Percentiles rank a stretch among this genome's conserved stretches.
Evolutionary conservation across 192 early-diverging fungal species (phyloP).

Genomic region (Backusella tarrabulga): DNA sequence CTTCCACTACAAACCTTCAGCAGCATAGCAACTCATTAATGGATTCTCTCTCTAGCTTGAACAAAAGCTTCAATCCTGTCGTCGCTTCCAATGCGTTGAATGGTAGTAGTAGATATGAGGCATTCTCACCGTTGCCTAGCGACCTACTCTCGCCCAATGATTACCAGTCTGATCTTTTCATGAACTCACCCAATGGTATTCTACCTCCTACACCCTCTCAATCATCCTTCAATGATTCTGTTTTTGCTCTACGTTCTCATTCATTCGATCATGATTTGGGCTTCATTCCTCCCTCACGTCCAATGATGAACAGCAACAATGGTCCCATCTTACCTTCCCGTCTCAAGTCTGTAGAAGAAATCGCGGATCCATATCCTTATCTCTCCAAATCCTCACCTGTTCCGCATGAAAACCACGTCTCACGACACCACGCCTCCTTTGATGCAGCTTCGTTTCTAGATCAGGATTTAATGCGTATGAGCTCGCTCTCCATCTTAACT

Average conservation of each 20-base stretch:
- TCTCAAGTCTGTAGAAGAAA: background rate
- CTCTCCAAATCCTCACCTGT: constrained; percentile 8
- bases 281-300: constrained; percentile 9
- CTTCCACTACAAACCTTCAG: background rate
- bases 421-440: background rate
- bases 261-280: constrained; percentile 38
- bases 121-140: constrained; percentile 47
- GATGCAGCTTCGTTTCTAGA: background rate
- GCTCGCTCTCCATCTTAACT: background rate
- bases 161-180: constrained; percentile 20
- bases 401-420: background rate
- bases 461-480: constrained; percentile 12
- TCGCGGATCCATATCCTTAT: background rate
- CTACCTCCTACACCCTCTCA: background rate
- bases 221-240: constrained; percentile 42
- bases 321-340: background rate
- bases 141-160: constrained; percentile 51
- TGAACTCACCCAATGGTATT: background rate
- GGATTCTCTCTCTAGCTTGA: constrained; percentile 35
- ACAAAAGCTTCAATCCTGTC: background rate
- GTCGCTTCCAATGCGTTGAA: constrained; percentile 3
- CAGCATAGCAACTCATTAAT: constrained; percentile 31
- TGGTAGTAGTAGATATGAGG: constrained; percentile 18
- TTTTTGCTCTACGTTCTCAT: constrained; percentile 34
- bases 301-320: background rate